Percentiles rank a stretch among this genome's conserved stretches.
These are phyloP conservation scores for Monosporascus sp. DNA, from an alignment of 2,329 filamentous ascomycete genomes.

Conservation along the genomic window DNA sequence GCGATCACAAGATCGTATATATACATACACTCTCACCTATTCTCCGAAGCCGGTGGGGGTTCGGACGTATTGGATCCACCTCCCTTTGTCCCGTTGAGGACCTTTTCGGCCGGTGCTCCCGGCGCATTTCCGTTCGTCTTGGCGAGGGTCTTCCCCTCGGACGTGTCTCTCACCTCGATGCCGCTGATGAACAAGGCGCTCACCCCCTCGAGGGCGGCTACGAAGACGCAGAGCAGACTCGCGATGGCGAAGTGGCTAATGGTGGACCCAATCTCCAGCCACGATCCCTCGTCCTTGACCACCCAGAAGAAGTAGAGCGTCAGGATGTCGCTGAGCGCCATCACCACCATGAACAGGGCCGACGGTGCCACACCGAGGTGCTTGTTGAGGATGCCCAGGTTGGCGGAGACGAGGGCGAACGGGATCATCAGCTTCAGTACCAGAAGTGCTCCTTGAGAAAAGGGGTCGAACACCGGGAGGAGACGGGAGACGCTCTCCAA, in stretches of 20 bases:
- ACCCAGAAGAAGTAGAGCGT: constrained; percentile 98
- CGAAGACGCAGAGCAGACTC: constrained; percentile 83
- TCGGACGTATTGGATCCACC: too few relatives aligned
- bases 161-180: constrained; percentile 55
- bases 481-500: constrained; percentile 84
- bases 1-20: too few relatives aligned
- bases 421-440: constrained; percentile 88
- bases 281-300: constrained; percentile 91
- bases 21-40: too few relatives aligned
- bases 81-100: too few relatives aligned
- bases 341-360: constrained; percentile 89
- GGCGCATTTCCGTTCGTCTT: constrained; percentile 5
- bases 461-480: constrained; percentile 88
- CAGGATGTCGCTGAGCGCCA: constrained; percentile 84
- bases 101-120: too few relatives aligned
- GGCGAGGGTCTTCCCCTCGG: neutral
- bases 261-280: constrained; percentile 95
- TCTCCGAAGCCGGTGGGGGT: too few relatives aligned
- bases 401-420: constrained; percentile 87
- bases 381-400: constrained; percentile 87
- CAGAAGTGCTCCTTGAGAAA: constrained; percentile 81
- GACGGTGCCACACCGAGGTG: constrained; percentile 78
- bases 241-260: constrained; percentile 96
- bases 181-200: constrained; percentile 80
- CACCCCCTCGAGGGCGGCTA: constrained; percentile 78